Conservation (phyloP, 306 rosid species). For the Prunus padus region DNA sequence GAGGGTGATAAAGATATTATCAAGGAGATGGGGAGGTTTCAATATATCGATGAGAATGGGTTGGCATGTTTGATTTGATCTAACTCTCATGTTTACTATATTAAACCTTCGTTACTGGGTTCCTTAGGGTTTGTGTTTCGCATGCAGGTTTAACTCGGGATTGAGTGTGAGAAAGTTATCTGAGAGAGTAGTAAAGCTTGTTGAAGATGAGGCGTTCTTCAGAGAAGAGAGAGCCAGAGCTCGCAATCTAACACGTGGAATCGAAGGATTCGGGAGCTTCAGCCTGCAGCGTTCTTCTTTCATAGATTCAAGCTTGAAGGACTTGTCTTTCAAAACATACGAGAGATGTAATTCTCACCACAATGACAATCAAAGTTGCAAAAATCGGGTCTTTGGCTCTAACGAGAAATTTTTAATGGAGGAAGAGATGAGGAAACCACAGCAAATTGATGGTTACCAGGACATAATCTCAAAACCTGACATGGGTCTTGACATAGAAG, state of each 20-base stretch:
- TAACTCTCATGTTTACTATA: not conserved
- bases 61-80: constrained; percentile 4
- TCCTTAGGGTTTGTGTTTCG: not conserved
- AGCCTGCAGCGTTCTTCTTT: constrained; percentile 25
- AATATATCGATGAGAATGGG: constrained; percentile 66
- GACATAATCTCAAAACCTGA: not conserved
- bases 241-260: constrained; percentile 49
- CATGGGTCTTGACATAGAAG: constrained; percentile 15
- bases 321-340: constrained; percentile 21
- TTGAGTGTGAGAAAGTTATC: constrained; percentile 46
- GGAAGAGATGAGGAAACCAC: constrained; percentile 7
- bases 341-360: constrained; percentile 42
- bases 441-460: not conserved
- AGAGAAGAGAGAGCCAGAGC: constrained; percentile 58
- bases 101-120: not conserved
- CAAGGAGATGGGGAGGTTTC: constrained; percentile 49
- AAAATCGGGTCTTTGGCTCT: not conserved
- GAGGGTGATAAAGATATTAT: constrained; percentile 37
- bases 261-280: constrained; percentile 75
- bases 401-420: not conserved
- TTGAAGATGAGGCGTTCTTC: constrained; percentile 33
- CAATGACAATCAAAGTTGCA: constrained; percentile 22
- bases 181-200: constrained; percentile 46
- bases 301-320: constrained; percentile 25
- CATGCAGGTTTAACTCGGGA: constrained; percentile 77